Percentiles rank a stretch among this genome's conserved stretches.
phyloP scores from a whole-genome alignment of 805 yeast species.

The Ogataea trehaloabstinens region DNA sequence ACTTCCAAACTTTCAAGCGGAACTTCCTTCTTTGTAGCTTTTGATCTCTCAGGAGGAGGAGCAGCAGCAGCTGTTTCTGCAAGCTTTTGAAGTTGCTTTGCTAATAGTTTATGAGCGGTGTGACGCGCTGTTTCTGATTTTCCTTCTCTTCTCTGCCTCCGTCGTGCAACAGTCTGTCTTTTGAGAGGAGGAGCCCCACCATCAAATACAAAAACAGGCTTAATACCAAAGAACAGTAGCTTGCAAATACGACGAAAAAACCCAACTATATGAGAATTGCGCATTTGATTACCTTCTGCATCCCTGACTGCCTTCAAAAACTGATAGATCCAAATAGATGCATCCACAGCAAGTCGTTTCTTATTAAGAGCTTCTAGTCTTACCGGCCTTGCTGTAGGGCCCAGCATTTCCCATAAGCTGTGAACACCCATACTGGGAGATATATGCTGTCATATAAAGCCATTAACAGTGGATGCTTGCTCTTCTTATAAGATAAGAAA shows the following conservation, averaged over 20 bases:
- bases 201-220: conserved; percentile 90
- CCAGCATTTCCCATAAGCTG: conserved; percentile 88
- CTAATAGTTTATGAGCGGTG: conserved; percentile 79
- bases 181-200: conserved; percentile 91
- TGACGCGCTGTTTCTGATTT: conserved; percentile 63
- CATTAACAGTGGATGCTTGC: too few relatives aligned
- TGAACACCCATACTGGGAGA: conserved; percentile 80
- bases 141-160: conserved; percentile 75
- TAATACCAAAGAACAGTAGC: conserved; percentile 78
- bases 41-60: conserved; percentile 4
- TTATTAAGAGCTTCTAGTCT: conserved; percentile 80
- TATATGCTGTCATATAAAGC: too few relatives aligned
- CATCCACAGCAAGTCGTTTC: conserved; percentile 88
- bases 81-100: conserved; percentile 68
- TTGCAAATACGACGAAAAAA: conserved; percentile 93
- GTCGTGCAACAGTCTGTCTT: conserved; percentile 67
- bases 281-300: conserved; percentile 70
- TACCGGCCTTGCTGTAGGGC: conserved; percentile 88
- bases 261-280: conserved; percentile 89
- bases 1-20: conserved; percentile 27
- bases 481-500: too few relatives aligned
- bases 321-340: conserved; percentile 98
- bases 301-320: conserved; percentile 93
- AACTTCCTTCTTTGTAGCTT: conserved; percentile 12
- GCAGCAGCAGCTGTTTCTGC: conserved; percentile 33